Percentiles rank a stretch among this genome's conserved stretches.
These are phyloP conservation scores for Elongisporangium prolatum DNA, from an alignment of 352 stramenopile genomes.

Conservation along the genomic window DNA sequence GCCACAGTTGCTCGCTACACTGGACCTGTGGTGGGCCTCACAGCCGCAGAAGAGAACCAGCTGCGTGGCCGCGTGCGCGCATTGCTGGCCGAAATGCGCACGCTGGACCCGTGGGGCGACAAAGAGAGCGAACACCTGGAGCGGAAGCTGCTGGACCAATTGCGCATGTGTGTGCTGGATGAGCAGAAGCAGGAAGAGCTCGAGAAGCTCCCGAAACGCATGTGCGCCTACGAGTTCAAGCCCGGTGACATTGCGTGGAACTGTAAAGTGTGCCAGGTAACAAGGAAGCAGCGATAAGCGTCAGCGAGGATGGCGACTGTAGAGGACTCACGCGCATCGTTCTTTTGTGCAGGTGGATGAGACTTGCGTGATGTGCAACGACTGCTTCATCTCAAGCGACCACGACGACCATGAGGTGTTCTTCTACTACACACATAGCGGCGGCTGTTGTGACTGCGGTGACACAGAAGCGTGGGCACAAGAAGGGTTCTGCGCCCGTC, in stretches of 20 bases:
- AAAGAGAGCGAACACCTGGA: slow-evolving; percentile 51
- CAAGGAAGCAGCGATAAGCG: neutral
- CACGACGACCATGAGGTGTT: slow-evolving; percentile 94
- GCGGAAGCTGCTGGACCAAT: slow-evolving; percentile 34
- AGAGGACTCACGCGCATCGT: slow-evolving; percentile 6
- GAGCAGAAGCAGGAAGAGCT: slow-evolving; percentile 34
- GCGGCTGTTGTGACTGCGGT: slow-evolving; percentile 97
- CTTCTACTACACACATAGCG: slow-evolving; percentile 93
- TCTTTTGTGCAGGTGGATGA: slow-evolving; percentile 83
- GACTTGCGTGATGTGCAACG: slow-evolving; percentile 97
- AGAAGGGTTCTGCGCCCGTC: slow-evolving; percentile 92
- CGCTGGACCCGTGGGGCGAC: slow-evolving; percentile 39
- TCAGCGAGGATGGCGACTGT: slow-evolving; percentile 8
- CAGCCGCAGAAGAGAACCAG: neutral
- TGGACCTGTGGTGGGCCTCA: neutral
- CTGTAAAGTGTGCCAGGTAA: slow-evolving; percentile 86
- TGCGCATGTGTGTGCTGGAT: slow-evolving; percentile 60
- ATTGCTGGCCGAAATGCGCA: slow-evolving; percentile 57
- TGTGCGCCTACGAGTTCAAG: slow-evolving; percentile 93
- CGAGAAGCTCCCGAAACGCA: slow-evolving; percentile 74
- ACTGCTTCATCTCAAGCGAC: slow-evolving; percentile 94
- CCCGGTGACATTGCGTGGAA: slow-evolving; percentile 97
- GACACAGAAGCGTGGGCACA: slow-evolving; percentile 95
- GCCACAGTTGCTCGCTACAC: neutral
- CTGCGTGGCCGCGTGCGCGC: slow-evolving; percentile 23